phyloP scores from a whole-genome alignment of 257 asterid genomes.

The Leonotis leonurus region DNA sequence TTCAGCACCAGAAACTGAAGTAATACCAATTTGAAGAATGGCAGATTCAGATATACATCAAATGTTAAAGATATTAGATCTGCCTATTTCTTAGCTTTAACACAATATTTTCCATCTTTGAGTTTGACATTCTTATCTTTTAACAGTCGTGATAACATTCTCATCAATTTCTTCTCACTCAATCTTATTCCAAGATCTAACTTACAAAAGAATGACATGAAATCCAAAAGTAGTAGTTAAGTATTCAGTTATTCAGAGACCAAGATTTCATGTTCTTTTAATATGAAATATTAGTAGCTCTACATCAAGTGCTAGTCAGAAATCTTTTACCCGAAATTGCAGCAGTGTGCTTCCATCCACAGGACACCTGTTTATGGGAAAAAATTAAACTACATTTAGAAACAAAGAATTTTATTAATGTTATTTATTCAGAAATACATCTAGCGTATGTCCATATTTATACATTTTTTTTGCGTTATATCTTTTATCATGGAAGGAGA shows the following conservation, averaged over 20 bases:
- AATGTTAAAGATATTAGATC: not conserved
- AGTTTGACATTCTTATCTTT: not conserved
- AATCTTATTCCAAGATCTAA: not conserved
- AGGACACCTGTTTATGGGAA: constrained; percentile 57
- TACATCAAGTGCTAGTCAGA: not conserved
- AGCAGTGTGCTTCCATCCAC: constrained; percentile 99
- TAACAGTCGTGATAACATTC: not conserved
- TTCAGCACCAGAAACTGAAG: not conserved
- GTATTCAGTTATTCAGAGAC: no score
- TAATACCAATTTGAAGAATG: not conserved
- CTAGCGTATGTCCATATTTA: not conserved
- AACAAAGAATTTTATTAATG: not conserved
- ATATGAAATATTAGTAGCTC: not conserved
- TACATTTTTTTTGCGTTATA: not conserved
- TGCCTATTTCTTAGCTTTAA: not conserved
- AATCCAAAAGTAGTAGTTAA: not conserved
- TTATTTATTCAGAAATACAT: not conserved
- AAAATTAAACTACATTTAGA: constrained; percentile 4
- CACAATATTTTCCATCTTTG: not conserved
- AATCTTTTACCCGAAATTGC: constrained; percentile 72
- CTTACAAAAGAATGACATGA: not conserved
- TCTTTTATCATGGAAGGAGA: not conserved
- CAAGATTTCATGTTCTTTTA: not conserved
- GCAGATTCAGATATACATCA: not conserved
- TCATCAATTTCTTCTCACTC: not conserved